Evolutionary conservation across 176 grass and related monocot genomes (phyloP), one percentile per base, ranked within the genome.

Genomic region (Carex kokanica): DNA sequence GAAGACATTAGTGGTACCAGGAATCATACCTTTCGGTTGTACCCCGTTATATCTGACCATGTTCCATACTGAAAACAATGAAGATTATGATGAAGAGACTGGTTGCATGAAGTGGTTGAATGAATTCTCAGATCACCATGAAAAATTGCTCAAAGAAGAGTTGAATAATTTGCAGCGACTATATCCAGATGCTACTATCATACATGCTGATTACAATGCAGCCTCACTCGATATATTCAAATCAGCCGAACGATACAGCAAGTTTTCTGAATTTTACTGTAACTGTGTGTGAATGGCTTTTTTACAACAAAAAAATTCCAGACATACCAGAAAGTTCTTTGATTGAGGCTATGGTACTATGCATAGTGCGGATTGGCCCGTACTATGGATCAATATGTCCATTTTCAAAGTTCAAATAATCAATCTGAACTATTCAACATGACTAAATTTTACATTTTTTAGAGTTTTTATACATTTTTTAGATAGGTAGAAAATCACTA

Each of bases 31-130:
- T 21, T 75, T 88, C 0, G 86, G 86, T 18, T 88, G 80, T 64
- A 27, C 73, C 9, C 86, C 86, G 18, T 10, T 1, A 0, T 88
- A 72, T 74, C 86, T 88, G 25, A 64, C 54, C 0, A 18, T 60
- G 70, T 88, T 6, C 70, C 38, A 18, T 13, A 88, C 36, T 8
- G 24, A 78, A 13, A 20, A 31, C 1, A 5, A 59, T 2, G 57
- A 54, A 43, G 79, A 87, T 51, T 87, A 83, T 8, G 56, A 87
- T n/a, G 4, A 43, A n/a, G 36, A 66, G 13, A 65, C 64, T 0
- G 80, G 80, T 11, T 87, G 80, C 80, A 72, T 83, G 7, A 67
- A 64, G 14, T 83, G 86, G 80, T 4, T 87, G 57, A 87, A 87
- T 47, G 78, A 87, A 13, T 83, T 78, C 57, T 87, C 86, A 8